These are phyloP conservation scores for Fusarium sp. DNA, from an alignment of 2,329 filamentous ascomycete species.

Conservation along the genomic window DNA sequence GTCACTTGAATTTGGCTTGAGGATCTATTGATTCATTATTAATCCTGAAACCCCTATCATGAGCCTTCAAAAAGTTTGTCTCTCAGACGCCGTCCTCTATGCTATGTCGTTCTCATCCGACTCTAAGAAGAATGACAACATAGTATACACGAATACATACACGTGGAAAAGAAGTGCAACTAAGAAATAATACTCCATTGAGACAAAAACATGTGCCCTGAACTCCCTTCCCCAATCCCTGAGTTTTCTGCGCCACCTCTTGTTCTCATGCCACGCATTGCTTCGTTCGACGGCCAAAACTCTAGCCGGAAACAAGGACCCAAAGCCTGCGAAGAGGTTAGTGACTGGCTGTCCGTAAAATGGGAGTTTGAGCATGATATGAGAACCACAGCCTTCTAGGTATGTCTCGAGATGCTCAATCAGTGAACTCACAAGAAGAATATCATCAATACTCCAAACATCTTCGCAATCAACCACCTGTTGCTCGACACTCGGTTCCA, in stretches of 20 bases:
- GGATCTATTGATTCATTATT: conserved; percentile 36
- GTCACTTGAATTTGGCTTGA: conserved; percentile 5
- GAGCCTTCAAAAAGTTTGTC: conserved; percentile 8
- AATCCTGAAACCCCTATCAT: conserved; percentile 39
- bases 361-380: background rate
- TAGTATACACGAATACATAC: conserved; percentile 43
- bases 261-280: conserved; percentile 24
- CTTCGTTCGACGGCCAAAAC: conserved; percentile 5
- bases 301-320: conserved; percentile 56
- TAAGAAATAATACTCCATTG: conserved; percentile 40
- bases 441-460: conserved; percentile 88
- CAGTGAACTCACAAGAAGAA: conserved; percentile 74
- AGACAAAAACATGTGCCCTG: conserved; percentile 42
- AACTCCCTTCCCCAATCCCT: conserved; percentile 26
- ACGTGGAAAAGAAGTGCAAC: conserved; percentile 40
- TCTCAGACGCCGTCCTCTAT: conserved; percentile 22
- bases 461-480: conserved; percentile 90
- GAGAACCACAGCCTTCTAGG: background rate
- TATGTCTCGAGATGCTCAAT: background rate
- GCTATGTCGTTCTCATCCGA: conserved; percentile 18
- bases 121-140: conserved; percentile 36
- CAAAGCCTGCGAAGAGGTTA: conserved; percentile 51
- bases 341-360: background rate
- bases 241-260: conserved; percentile 23
- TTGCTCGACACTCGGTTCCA: conserved; percentile 96